Base-by-base conservation (phyloP, 208 protist species). In the Crithidia fasciculata region DNA sequence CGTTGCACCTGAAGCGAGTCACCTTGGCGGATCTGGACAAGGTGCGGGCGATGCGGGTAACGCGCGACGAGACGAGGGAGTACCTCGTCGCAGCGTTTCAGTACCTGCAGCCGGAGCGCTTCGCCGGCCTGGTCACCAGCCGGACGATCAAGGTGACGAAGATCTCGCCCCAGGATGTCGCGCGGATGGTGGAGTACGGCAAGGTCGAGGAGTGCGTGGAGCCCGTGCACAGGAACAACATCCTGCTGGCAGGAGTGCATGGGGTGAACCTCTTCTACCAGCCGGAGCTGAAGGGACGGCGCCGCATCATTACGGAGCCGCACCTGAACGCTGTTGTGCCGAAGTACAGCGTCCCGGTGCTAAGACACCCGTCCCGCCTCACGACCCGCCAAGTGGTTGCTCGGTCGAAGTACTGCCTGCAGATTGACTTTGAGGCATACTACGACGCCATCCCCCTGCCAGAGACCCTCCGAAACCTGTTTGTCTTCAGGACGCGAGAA, bases 221-320 rank as follows among this genome's bases (percentile, higher is more conserved):
- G 45, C 45, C 45, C 12, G 2, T 49, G 45, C 45, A 49, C 0
- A 8, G 45, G 45, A 13, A 49, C 45, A 49, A 49, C 45, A 49
- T 49, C 12, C 2, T 49, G 45, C 45, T 49, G 9, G 12, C 45
- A 12, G 59, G 40, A 7, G 60, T 52, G 6, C 60, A 65, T 1
- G 60, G n/a, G 18, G 16, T 45, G 6, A 53, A 63, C 2, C 3
- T 28, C n/a, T 63, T 63, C 40, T 28, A 28, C 13, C 13, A 19
- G 13, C 15, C 58, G n/a, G 43, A 65, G 2, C 8, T 53, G 60
- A 65, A 52, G 7, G 60, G 60, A 5, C 5, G 60, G 60, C 15
- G 43, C 5, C 60, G 18, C 84, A 90, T 44, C 87, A 88, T 28
- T 63, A 36, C 37, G 12, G 40, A 45, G 70, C 43, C 60, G 15